Conservation (phyloP, 805 yeast species). For the Ogataea kodamae region DNA sequence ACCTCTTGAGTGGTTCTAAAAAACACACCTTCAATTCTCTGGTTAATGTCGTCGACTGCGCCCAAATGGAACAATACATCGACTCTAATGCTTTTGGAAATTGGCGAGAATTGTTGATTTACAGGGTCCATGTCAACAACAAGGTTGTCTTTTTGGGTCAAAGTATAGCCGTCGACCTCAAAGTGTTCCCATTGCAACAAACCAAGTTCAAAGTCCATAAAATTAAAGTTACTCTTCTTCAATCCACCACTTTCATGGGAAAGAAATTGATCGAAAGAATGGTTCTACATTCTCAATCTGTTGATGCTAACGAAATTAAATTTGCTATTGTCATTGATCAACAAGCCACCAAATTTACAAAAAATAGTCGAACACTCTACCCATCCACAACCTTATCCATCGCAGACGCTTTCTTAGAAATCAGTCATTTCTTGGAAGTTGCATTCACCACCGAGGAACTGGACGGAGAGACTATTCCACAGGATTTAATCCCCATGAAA, state of each 20-base stretch:
- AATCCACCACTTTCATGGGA: slow-evolving; percentile 19
- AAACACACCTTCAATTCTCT: slow-evolving; percentile 6
- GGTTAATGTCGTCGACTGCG: slow-evolving; percentile 19
- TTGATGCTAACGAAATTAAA: background rate
- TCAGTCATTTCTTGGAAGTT: slow-evolving; percentile 21
- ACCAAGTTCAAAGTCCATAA: slow-evolving; percentile 20
- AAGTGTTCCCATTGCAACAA: slow-evolving; percentile 25
- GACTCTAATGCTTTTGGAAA: slow-evolving; percentile 28
- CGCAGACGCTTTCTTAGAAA: slow-evolving; percentile 18
- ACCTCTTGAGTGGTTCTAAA: slow-evolving; percentile 1
- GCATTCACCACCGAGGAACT: slow-evolving; percentile 8
- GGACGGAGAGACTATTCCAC: background rate
- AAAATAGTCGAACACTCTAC: slow-evolving; percentile 11
- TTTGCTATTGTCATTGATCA: background rate
- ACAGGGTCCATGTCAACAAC: slow-evolving; percentile 21
- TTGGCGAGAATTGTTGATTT: slow-evolving; percentile 32
- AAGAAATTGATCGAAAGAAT: background rate
- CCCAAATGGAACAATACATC: slow-evolving; percentile 6
- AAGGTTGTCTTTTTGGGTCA: slow-evolving; percentile 21
- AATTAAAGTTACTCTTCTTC: slow-evolving; percentile 24
- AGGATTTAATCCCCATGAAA: background rate
- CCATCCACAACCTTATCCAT: slow-evolving; percentile 21
- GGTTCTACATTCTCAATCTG: background rate
- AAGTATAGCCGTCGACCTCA: slow-evolving; percentile 15
- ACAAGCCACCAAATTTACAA: slow-evolving; percentile 6